These are phyloP conservation scores for Eremothecium coryli DNA, from an alignment of 1,139 yeast species.

Conservation along the genomic window DNA sequence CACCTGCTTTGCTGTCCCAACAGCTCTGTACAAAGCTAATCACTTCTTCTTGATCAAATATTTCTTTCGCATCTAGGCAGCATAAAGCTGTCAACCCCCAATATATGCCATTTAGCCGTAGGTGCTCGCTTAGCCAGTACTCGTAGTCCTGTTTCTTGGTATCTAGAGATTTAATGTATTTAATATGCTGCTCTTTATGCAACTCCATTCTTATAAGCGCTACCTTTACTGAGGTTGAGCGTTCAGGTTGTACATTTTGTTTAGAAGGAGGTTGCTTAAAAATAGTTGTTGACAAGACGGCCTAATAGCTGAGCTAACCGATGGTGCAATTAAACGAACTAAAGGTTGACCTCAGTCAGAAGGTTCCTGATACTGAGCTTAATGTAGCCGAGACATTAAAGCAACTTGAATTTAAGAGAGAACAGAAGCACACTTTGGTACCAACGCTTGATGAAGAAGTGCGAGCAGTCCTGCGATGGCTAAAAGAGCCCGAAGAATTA, in stretches of 20 bases:
- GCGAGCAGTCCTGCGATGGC: slow-evolving; percentile 36
- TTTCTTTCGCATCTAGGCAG: slow-evolving; percentile 47
- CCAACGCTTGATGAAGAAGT: slow-evolving; percentile 65
- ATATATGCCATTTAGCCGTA: slow-evolving; percentile 82
- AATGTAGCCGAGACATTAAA: slow-evolving; percentile 23
- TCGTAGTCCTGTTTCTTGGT: slow-evolving; percentile 50
- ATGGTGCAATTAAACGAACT: slow-evolving; percentile 11
- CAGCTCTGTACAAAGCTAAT: slow-evolving; percentile 62
- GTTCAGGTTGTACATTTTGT: too few species aligned
- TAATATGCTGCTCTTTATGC: slow-evolving; percentile 40
- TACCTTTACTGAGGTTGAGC: too few species aligned
- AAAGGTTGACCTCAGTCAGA: slow-evolving; percentile 15
- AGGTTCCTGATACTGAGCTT: slow-evolving; percentile 14
- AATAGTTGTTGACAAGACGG: too few species aligned
- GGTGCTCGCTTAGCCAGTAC: slow-evolving; percentile 86
- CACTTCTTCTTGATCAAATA: slow-evolving; percentile 53
- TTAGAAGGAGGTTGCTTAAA: slow-evolving; percentile 1
- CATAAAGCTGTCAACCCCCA: slow-evolving; percentile 87
- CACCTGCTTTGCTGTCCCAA: slow-evolving; percentile 54
- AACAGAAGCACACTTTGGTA: slow-evolving; percentile 30
- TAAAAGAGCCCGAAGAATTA: slow-evolving; percentile 52
- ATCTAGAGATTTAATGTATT: slow-evolving; percentile 44
- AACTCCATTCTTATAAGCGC: slow-evolving; percentile 1
- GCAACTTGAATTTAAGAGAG: slow-evolving; percentile 23
- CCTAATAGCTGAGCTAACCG: neutral